Conservation (phyloP, 306 rosid genomes). For the Medicago lupulina region DNA sequence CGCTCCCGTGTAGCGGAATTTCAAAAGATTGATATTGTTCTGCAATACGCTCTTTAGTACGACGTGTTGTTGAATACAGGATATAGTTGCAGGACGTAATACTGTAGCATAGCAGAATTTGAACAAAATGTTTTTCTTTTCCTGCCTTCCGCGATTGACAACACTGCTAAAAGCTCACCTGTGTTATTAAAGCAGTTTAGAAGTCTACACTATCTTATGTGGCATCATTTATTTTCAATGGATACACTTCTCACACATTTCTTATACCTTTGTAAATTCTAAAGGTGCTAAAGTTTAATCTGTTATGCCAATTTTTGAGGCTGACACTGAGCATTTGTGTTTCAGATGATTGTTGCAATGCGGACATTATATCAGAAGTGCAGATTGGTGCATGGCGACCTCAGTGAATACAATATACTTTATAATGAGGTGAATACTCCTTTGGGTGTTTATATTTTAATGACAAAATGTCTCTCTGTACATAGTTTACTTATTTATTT, state of each 20-base stretch:
- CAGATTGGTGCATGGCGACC: constrained; percentile 95
- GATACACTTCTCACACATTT: constrained; percentile 16
- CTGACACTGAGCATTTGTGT: constrained; percentile 36
- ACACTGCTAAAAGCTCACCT: background rate
- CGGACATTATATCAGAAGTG: constrained; percentile 86
- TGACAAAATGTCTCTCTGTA: constrained; percentile 23
- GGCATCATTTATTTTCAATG: constrained; percentile 10
- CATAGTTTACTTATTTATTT: constrained; percentile 24
- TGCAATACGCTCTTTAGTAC: background rate
- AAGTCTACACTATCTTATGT: background rate
- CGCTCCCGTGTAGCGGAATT: background rate
- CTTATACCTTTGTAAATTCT: background rate
- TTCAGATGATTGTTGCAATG: constrained; percentile 81
- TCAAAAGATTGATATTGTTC: background rate
- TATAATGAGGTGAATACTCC: constrained; percentile 67
- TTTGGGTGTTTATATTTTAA: constrained; percentile 20
- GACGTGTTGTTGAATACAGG: background rate
- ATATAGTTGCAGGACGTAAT: background rate
- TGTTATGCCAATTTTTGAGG: constrained; percentile 10
- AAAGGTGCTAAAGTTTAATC: background rate
- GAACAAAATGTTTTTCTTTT: background rate
- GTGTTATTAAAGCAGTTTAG: background rate
- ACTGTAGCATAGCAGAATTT: background rate
- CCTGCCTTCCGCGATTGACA: background rate
- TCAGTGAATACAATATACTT: constrained; percentile 89